Base-by-base conservation (phyloP, 495 filamentous ascomycete genomes). In the Corynascus novoguineensis region DNA sequence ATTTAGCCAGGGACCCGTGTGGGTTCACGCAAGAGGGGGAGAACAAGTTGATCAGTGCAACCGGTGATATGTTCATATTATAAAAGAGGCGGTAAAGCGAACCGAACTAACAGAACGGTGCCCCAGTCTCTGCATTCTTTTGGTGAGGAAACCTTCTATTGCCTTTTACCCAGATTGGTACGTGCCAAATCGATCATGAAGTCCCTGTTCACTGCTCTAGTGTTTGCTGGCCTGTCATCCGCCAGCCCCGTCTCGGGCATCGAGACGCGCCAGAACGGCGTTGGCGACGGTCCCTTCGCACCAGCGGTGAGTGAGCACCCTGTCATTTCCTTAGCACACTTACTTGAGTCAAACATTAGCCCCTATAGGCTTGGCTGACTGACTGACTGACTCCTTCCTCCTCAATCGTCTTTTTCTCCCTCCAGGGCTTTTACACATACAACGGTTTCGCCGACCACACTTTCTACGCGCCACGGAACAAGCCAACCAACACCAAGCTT, bases 401-500 rank as follows among this genome's bases (percentile, higher is more conserved):
- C n/a, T n/a, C n/a, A n/a, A n/a, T n/a, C n/a, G n/a, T n/a, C n/a
- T n/a, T n/a, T n/a, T n/a, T n/a, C 44, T n/a, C 6, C 25, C 7
- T 10, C 5, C 44, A 47, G 44, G 44, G 44, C 44, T 47, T 17
- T 27, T 47, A 47, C 14, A 47, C 44, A 17, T 28, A 15, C 25
- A 28, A 17, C 25, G 25, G 24, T 15, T 47, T 47, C 25, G 25
- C 14, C 2, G 44, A 27, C 0, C 44, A 47, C 14, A 47, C 44
- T 4, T 47, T 47, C 25, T 47, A 47, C 44, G 24, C 44, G 0
- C 44, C 44, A 6, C 27, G 17, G 4, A 47, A 12, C 1, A n/a
- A 28, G 14, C 44, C 44, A 7, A 15, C 68, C 8, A 24, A 31
- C n/a, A 8, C 41, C 50, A 58, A 65, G 35, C 44, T 76, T 40